phyloP scores from a whole-genome alignment of 1,139 yeast genomes.

The Candida sp. region DNA sequence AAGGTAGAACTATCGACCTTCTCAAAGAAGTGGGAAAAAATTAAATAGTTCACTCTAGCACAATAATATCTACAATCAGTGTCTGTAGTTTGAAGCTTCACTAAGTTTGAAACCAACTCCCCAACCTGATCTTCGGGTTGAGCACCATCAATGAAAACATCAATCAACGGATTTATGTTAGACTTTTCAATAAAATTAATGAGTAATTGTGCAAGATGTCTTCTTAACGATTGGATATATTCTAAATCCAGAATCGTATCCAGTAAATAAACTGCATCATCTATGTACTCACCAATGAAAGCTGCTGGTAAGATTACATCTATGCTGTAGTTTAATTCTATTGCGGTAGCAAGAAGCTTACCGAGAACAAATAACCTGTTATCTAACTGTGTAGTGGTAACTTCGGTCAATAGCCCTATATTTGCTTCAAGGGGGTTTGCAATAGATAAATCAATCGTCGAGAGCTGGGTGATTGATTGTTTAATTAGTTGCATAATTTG shows the following conservation, averaged over 20 bases:
- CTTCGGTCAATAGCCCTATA: conserved; percentile 26
- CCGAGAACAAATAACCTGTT: conserved; percentile 9
- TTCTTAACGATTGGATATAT: not conserved
- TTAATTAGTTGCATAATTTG: conserved; percentile 9
- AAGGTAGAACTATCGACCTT: conserved; percentile 19
- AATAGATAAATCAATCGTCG: conserved; percentile 26
- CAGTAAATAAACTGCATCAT: conserved; percentile 21
- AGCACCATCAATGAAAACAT: not conserved
- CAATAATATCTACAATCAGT: conserved; percentile 16
- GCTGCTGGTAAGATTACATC: conserved; percentile 8
- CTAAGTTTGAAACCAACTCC: conserved; percentile 1
- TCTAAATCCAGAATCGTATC: not conserved
- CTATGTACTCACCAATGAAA: conserved; percentile 22
- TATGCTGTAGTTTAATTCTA: conserved; percentile 5
- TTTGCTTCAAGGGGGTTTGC: conserved; percentile 45
- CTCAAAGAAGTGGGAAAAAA: conserved; percentile 26
- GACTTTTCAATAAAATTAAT: not conserved
- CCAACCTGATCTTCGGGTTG: not conserved
- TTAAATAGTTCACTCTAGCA: conserved; percentile 22
- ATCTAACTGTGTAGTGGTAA: conserved; percentile 7
- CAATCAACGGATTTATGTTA: not conserved
- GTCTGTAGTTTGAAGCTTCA: conserved; percentile 1
- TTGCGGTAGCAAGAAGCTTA: conserved; percentile 9
- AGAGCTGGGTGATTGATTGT: conserved; percentile 10
- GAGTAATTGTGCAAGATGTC: not conserved